Evolutionary conservation across 2,329 filamentous ascomycete genomes (phyloP).

Genomic region (Lizonia empirigonia): DNA sequence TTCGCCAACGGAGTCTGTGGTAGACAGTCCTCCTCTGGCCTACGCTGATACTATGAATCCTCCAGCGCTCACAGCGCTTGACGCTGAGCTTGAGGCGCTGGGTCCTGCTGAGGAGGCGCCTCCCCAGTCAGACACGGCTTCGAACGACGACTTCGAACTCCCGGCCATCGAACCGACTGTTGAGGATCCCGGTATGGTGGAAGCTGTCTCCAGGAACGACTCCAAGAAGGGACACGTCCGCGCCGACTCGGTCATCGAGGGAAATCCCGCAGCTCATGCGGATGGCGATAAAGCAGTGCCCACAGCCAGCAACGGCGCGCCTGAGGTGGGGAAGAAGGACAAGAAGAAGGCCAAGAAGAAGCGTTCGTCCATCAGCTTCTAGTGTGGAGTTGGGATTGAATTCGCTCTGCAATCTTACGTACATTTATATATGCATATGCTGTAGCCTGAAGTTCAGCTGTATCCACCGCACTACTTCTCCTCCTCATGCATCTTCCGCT

Average conservation of each 20-base stretch:
- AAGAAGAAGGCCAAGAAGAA: constrained; percentile 15
- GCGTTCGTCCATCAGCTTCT: background rate
- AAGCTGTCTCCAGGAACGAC: background rate
- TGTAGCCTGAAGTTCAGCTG: no score
- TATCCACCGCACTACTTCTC: no score
- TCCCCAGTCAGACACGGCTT: background rate
- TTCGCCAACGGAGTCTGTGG: constrained; percentile 5
- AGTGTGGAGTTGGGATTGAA: no score
- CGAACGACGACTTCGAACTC: constrained; percentile 1
- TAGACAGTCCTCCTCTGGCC: background rate
- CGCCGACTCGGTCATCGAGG: constrained; percentile 1
- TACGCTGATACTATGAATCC: no score
- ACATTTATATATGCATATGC: no score
- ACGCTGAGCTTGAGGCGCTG: background rate
- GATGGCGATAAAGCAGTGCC: background rate
- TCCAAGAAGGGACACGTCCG: background rate
- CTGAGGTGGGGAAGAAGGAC: constrained; percentile 1
- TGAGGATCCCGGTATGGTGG: background rate
- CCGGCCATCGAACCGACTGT: constrained; percentile 5
- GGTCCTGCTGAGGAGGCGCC: background rate
- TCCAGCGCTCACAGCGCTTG: no score
- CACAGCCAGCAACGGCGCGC: background rate
- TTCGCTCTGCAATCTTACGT: no score
- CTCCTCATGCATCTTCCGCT: no score
- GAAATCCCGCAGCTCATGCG: background rate